Percentiles rank a stretch among this genome's conserved stretches.
Conservation (phyloP, 192 early-diverging fungal genomes). For the Rhizoclosmatium sp. region DNA sequence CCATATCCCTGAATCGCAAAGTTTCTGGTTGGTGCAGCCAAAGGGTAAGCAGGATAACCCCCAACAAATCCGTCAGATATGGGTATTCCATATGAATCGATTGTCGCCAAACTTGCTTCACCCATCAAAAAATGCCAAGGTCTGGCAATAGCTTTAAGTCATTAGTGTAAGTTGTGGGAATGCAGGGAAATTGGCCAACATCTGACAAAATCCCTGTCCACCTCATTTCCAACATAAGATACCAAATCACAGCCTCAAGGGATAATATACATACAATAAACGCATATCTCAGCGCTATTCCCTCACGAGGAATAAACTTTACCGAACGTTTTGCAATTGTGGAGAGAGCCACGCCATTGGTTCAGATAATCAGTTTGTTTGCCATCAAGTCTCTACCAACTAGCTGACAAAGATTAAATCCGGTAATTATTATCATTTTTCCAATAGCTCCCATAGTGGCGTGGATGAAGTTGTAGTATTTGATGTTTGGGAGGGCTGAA, state of each 20-base stretch:
- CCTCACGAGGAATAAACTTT: no score
- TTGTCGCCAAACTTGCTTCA: neutral
- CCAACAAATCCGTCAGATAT: constrained; percentile 31
- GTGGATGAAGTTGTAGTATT: constrained; percentile 27
- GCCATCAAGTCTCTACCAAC: constrained; percentile 29
- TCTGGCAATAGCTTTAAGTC: neutral
- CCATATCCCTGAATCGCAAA: constrained; percentile 19
- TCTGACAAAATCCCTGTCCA: neutral
- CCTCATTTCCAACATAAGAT: constrained; percentile 8
- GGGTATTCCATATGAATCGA: constrained; percentile 27
- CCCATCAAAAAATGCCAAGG: neutral
- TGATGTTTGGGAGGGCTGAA: constrained; percentile 7
- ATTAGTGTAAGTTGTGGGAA: constrained; percentile 11
- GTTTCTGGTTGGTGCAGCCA: neutral
- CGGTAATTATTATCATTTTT: constrained; percentile 17
- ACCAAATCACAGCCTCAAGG: constrained; percentile 21
- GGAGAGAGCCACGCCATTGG: neutral
- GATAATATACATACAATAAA: constrained; percentile 11
- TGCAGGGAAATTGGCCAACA: constrained; percentile 14
- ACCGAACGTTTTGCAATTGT: neutral
- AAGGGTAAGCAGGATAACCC: constrained; percentile 23
- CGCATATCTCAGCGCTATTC: neutral
- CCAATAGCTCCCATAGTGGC: constrained; percentile 23
- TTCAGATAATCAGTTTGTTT: constrained; percentile 4
- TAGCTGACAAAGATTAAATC: neutral